These are phyloP conservation scores for Spergularia bocconei DNA, from an alignment of 148 eudicot genomes.

Conservation along the genomic window DNA sequence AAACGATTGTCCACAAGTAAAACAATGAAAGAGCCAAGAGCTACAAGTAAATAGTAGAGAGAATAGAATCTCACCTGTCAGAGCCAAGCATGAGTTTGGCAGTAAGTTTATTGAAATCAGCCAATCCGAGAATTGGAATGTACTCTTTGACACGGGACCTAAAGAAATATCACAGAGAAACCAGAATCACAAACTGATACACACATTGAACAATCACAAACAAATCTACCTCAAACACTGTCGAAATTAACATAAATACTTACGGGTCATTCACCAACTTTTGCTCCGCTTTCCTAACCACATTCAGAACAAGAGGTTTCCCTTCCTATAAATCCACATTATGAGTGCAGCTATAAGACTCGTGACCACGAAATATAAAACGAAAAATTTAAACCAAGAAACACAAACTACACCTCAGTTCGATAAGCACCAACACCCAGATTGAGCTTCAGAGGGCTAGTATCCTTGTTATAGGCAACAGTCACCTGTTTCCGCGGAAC, in stretches of 20 bases:
- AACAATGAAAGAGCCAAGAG: neutral
- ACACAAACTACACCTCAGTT: slow-evolving; percentile 51
- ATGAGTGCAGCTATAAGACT: neutral
- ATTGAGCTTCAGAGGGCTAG: slow-evolving; percentile 61
- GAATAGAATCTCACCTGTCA: slow-evolving; percentile 52
- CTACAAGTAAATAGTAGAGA: neutral
- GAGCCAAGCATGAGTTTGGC: slow-evolving; percentile 91
- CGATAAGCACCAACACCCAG: slow-evolving; percentile 86
- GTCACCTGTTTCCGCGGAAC: slow-evolving; percentile 45
- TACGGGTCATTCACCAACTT: slow-evolving; percentile 78
- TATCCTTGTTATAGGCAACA: slow-evolving; percentile 72
- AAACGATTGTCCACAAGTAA: neutral
- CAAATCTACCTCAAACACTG: neutral
- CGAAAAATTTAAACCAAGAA: neutral
- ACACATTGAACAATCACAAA: slow-evolving; percentile 6
- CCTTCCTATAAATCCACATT: slow-evolving; percentile 68
- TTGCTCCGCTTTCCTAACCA: slow-evolving; percentile 85
- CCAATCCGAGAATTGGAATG: slow-evolving; percentile 86
- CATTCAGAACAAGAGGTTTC: slow-evolving; percentile 86
- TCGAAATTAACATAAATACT: slow-evolving; percentile 14
- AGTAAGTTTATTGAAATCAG: slow-evolving; percentile 85
- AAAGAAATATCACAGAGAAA: slow-evolving; percentile 10
- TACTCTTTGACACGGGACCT: slow-evolving; percentile 87
- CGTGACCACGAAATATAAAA: neutral
- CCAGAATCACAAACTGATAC: slow-evolving; percentile 7